Evolutionary conservation across 768 basidiomycete genomes (phyloP).

Genomic region (Leccinum obscurum): DNA sequence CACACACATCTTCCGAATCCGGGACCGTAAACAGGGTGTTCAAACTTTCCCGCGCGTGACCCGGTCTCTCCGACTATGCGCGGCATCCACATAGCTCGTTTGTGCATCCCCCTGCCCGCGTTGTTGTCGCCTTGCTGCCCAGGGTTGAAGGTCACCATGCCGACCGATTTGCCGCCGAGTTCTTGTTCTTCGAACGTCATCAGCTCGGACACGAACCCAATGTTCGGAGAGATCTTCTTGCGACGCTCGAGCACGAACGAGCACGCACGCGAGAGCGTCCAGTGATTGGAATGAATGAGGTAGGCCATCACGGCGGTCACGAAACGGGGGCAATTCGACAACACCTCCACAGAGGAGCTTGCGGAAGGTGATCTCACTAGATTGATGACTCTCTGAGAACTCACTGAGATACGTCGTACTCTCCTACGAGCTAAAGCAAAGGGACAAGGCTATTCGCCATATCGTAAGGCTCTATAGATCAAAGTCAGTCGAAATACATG

Average conservation of each 20-base stretch:
- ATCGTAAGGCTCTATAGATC: conserved; percentile 58
- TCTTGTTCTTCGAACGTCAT: conserved; percentile 93
- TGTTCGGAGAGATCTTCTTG: conserved; percentile 95
- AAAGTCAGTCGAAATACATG: neutral
- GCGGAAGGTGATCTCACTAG: conserved; percentile 63
- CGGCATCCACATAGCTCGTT: conserved; percentile 43
- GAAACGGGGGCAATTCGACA: conserved; percentile 75
- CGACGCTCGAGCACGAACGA: conserved; percentile 89
- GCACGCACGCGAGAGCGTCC: conserved; percentile 92
- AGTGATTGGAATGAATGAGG: conserved; percentile 95
- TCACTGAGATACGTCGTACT: conserved; percentile 60
- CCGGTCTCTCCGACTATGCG: conserved; percentile 50
- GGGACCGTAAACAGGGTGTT: conserved; percentile 32
- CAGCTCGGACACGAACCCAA: conserved; percentile 95
- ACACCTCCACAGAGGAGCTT: conserved; percentile 78
- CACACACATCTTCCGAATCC: conserved; percentile 24
- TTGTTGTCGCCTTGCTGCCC: conserved; percentile 14
- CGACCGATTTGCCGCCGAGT: conserved; percentile 57
- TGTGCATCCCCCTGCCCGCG: conserved; percentile 24
- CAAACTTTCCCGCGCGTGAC: conserved; percentile 73
- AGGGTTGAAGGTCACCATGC: conserved; percentile 19
- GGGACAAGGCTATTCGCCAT: conserved; percentile 66
- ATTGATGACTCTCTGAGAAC: conserved; percentile 53
- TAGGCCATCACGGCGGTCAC: conserved; percentile 98
- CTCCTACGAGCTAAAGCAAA: conserved; percentile 76